phyloP scores from a whole-genome alignment of 1,284 basidiomycete genomes.

The Cutaneotrichosporon sp. region DNA sequence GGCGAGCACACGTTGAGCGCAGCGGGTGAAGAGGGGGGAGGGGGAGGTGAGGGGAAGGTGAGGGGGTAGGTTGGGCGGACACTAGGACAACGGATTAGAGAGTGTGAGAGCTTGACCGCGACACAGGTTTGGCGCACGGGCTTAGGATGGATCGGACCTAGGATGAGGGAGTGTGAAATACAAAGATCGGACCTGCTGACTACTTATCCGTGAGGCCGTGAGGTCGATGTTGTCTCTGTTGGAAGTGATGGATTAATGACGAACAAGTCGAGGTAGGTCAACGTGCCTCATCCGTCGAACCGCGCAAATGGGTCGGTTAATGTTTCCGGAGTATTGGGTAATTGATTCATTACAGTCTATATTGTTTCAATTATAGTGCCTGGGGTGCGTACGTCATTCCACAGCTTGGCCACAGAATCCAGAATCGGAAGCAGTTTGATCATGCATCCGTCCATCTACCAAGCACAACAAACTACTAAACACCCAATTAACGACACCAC shows the following conservation, averaged over 20 bases:
- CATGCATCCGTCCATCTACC: neutral
- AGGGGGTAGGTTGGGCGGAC: neutral
- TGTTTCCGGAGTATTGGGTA: no score
- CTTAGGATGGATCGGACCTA: neutral
- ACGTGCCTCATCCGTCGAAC: no score
- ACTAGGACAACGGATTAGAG: neutral
- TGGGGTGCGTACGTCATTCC: no score
- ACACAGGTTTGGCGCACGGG: neutral
- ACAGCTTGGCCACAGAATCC: no score
- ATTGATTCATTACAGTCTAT: no score
- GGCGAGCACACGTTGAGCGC: neutral
- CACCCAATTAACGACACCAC: neutral
- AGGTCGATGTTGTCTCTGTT: no score
- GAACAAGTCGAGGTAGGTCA: no score
- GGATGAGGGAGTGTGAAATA: neutral
- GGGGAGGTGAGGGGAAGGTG: neutral
- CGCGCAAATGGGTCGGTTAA: no score
- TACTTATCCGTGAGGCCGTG: neutral
- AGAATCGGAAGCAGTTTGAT: neutral
- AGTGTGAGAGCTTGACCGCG: neutral
- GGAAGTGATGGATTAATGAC: no score
- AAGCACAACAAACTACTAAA: neutral
- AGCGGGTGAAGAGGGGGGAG: neutral
- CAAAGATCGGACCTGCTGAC: neutral
- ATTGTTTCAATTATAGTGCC: no score